phyloP scores from a whole-genome alignment of 805 yeast species.

The Kazachstania taianensis region DNA sequence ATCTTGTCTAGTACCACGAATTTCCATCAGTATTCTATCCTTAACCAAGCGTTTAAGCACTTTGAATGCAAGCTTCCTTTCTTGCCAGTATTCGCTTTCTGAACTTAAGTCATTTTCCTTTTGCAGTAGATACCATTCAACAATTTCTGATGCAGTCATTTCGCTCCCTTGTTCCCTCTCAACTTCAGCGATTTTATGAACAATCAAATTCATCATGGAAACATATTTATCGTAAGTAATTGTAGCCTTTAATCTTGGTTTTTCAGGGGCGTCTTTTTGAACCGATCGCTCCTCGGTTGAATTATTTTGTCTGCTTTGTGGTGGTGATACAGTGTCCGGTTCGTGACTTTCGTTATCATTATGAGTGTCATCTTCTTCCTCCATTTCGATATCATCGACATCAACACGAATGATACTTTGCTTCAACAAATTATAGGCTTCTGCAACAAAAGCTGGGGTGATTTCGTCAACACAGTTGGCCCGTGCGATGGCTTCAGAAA shows the following conservation, averaged over 20 bases:
- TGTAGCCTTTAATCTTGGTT: slow-evolving; percentile 33
- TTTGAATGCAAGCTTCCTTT: slow-evolving; percentile 61
- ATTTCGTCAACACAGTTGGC: slow-evolving; percentile 90
- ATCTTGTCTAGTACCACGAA: slow-evolving; percentile 40
- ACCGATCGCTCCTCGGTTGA: slow-evolving; percentile 13
- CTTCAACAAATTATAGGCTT: slow-evolving; percentile 81
- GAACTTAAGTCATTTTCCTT: slow-evolving; percentile 60
- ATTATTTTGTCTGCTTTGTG: slow-evolving; percentile 18
- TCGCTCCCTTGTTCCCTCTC: slow-evolving; percentile 48
- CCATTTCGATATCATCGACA: slow-evolving; percentile 82
- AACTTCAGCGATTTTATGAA: slow-evolving; percentile 51
- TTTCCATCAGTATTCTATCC: slow-evolving; percentile 71
- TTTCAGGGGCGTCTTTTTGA: neutral
- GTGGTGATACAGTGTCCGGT: slow-evolving; percentile 6
- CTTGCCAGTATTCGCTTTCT: slow-evolving; percentile 61
- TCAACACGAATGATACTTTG: slow-evolving; percentile 92
- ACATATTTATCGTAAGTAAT: slow-evolving; percentile 83
- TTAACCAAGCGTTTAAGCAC: slow-evolving; percentile 76
- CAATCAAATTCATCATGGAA: slow-evolving; percentile 70
- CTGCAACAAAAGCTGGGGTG: slow-evolving; percentile 77
- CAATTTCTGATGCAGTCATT: slow-evolving; percentile 53
- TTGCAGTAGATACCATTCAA: slow-evolving; percentile 72
- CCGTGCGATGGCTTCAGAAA: slow-evolving; percentile 92
- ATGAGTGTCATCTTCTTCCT: slow-evolving; percentile 41
- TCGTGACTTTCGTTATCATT: slow-evolving; percentile 3